Evolutionary conservation across 768 basidiomycete species (phyloP), one percentile per base, ranked within the genome.

Genomic region (Boletus rubescentipes): DNA sequence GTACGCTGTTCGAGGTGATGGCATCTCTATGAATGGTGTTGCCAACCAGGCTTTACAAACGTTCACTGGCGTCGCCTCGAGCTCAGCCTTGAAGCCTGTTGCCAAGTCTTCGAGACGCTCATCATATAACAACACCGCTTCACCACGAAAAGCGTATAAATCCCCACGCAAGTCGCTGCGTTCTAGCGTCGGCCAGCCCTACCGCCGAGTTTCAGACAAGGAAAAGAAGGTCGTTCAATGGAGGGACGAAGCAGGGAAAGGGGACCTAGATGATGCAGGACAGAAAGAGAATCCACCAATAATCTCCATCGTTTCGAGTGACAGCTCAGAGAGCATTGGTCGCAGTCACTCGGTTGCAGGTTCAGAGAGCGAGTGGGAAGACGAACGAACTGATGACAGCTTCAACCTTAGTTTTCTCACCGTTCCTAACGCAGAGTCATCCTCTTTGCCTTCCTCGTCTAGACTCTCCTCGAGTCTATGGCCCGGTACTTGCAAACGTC

Each of bases 311-410:
- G 70, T 75, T 36, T 60, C 75, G 14, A 69, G 67, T 16, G 74
- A 83, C 53, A 77, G 64, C 31, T 41, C 59, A 35, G 68, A 68
- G 37, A 69, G 68, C 40, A 60, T 71, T 44, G 55, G 56, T 34
- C 71, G 67, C 32, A 59, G 61, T 41, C 65, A 71, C 34, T 84
- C 85, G 4, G 68, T 79, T 21, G 79, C 84, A 42, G 79, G 83
- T 7, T 90, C 88, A 6, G 90, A 92, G 61, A 91, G 87, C 67
- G 91, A 93, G 52, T 93, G 91, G 91, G 91, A 93, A 70, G 90
- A 93, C 64, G 90, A 92, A 65, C 88, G 82, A 72, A 89, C 87
- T 1, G 90, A 93, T 9, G 89, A 90, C 46, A 89, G 86, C 65
- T 64, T 88, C 61, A 82, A 76, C 59, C 53, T 85, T 55, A 84